Evolutionary conservation across 257 asterid species (phyloP).

Genomic region (Petunia secreta): DNA sequence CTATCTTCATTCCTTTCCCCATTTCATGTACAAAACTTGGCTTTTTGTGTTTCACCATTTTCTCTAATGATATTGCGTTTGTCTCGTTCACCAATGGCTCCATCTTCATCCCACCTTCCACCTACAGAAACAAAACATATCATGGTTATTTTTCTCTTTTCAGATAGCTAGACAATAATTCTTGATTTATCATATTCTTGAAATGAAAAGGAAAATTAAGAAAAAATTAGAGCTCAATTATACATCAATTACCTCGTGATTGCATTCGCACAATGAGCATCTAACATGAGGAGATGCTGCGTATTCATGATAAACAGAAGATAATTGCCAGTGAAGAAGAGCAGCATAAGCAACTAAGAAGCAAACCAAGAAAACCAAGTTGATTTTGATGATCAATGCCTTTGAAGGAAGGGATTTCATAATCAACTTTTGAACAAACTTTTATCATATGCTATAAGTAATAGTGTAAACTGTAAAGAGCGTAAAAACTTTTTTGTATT

Average conservation of each 20-base stretch:
- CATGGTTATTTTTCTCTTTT: background rate
- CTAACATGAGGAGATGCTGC: slow-evolving; percentile 45
- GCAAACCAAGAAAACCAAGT: slow-evolving; percentile 60
- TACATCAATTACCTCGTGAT: slow-evolving; percentile 76
- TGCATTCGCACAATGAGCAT: slow-evolving; percentile 67
- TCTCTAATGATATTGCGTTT: slow-evolving; percentile 32
- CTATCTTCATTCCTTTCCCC: slow-evolving; percentile 58
- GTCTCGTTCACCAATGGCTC: slow-evolving; percentile 36
- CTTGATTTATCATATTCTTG: background rate
- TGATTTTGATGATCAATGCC: slow-evolving; percentile 61
- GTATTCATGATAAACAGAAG: slow-evolving; percentile 50
- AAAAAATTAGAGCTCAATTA: background rate
- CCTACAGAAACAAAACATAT: slow-evolving; percentile 29
- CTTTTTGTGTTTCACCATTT: slow-evolving; percentile 53
- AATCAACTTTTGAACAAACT: slow-evolving; percentile 44
- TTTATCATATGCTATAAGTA: too few species aligned
- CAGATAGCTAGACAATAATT: background rate
- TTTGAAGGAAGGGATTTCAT: slow-evolving; percentile 59
- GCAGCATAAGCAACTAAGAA: slow-evolving; percentile 60
- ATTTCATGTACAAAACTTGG: slow-evolving; percentile 65
- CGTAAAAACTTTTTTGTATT: too few species aligned
- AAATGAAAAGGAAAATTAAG: background rate
- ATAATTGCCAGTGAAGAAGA: slow-evolving; percentile 62
- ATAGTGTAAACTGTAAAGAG: too few species aligned
- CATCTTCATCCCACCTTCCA: slow-evolving; percentile 59